Base-by-base conservation (phyloP, 306 rosid genomes). In the Rosa rugosa region DNA sequence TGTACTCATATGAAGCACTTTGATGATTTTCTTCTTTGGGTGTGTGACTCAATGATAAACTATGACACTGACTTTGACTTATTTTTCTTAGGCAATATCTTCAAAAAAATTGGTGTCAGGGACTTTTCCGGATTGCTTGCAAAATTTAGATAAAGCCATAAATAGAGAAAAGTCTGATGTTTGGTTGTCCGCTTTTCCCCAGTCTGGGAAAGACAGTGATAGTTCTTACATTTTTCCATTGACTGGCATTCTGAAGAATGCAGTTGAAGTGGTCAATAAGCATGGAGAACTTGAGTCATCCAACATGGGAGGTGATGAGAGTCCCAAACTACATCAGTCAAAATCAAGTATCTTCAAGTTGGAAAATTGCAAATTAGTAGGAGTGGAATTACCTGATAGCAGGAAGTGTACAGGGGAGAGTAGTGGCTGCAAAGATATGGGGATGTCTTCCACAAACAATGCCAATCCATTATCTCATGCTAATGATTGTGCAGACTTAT, bases 231-330 rank as follows among this genome's bases (percentile, higher is more conserved):
- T 62, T 47, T 80, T 70, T 74, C 57, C 89, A 71, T 80, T 80
- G 86, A 81, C 63, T 68, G 73, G 59, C 73, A 85, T 80, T 77
- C 85, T 82, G 84, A 85, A 87, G 80, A 80, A 81, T 84, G 83
- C 87, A 65, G 91, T 57, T 85, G 85, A 85, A 81, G 81, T 77
- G 87, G 84, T 83, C 75, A 83, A 36, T 89, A 87, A 84, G 82
- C 84, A 67, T 53, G 89, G 87, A 65, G 84, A 86, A 67, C 82
- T 82, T 79, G 91, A 84, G 82, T 79, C 89, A 76, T 68, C 86
- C 71, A 50, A 73, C 54, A 72, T 71, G 38, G 85, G 75, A 49
- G 77, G 75, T 71, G 84, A 82, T 66, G 84, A 74, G 67, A 78
- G 80, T 80, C 72, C 87, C 82, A 80, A 78, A 69, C 83, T 84